phyloP scores from a whole-genome alignment of 225 moss, liverwort and hornwort genomes.

The Antitrichia curtipendula region DNA sequence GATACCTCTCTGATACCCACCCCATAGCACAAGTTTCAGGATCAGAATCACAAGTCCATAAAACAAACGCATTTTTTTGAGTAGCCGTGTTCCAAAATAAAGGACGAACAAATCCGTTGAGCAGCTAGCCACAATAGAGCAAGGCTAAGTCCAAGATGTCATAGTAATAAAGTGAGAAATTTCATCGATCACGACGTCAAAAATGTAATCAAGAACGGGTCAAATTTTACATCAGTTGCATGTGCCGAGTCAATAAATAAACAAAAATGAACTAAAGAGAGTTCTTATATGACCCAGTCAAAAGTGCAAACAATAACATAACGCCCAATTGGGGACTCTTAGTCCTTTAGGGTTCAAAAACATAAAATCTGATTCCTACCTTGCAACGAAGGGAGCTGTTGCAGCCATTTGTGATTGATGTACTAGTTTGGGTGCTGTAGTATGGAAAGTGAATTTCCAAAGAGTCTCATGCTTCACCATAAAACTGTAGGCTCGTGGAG shows the following conservation, averaged over 20 bases:
- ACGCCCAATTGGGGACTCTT: not conserved
- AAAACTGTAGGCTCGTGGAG: conserved; percentile 90
- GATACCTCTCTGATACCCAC: conserved; percentile 64
- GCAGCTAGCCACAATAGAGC: not conserved
- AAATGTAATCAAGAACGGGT: not conserved
- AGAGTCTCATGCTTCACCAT: conserved; percentile 95
- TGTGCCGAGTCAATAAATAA: not conserved
- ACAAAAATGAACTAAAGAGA: not conserved
- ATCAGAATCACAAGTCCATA: not conserved
- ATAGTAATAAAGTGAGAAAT: not conserved
- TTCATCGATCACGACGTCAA: not conserved
- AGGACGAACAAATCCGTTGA: not conserved
- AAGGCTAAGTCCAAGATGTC: not conserved
- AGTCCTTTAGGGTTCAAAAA: not conserved
- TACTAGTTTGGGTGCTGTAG: conserved; percentile 64
- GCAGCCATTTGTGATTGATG: conserved; percentile 99
- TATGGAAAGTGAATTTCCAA: conserved; percentile 84
- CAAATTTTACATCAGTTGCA: not conserved
- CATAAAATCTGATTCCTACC: conserved; percentile 13
- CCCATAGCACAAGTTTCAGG: not conserved
- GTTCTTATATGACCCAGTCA: not conserved
- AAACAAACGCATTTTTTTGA: not conserved
- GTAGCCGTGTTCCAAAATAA: not conserved
- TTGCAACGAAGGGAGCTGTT: conserved; percentile 86
- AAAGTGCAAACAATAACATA: not conserved